A percentile compares a stretch with the other conserved stretches of the same genome.
These are phyloP conservation scores for Leccinum sublutescens DNA, from an alignment of 768 basidiomycete genomes.

Conservation along the genomic window DNA sequence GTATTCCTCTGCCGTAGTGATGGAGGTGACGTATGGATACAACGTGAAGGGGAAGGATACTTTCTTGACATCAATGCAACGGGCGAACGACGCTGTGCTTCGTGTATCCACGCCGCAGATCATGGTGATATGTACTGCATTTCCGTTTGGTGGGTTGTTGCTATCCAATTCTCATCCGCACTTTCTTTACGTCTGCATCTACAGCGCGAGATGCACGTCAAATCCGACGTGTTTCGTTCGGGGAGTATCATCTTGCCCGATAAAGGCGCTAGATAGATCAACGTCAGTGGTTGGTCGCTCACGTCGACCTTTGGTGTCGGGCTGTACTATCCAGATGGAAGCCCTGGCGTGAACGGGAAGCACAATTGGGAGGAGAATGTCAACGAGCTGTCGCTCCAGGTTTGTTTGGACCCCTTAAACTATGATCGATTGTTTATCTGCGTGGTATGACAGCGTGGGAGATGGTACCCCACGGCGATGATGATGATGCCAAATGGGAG, in stretches of 20 bases:
- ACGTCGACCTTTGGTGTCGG: slow-evolving; percentile 72
- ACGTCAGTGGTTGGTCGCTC: slow-evolving; percentile 53
- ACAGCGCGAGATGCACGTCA: slow-evolving; percentile 75
- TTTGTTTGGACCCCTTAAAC: slow-evolving; percentile 20
- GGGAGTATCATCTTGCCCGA: slow-evolving; percentile 74
- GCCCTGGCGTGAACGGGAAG: slow-evolving; percentile 65
- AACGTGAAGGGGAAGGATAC: no score
- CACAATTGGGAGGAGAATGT: slow-evolving; percentile 80
- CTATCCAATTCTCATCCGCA: no score
- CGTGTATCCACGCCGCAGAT: no score
- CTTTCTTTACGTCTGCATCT: no score
- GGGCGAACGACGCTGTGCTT: no score
- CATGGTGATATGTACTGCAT: no score
- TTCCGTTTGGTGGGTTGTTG: no score
- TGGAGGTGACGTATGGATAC: no score
- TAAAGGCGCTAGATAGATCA: slow-evolving; percentile 46
- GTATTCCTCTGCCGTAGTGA: no score
- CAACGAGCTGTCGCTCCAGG: slow-evolving; percentile 58
- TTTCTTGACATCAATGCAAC: no score
- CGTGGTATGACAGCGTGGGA: slow-evolving; percentile 42
- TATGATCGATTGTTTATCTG: neutral
- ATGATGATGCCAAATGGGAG: slow-evolving; percentile 72
- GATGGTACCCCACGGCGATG: slow-evolving; percentile 74
- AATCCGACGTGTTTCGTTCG: slow-evolving; percentile 80
- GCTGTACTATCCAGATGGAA: slow-evolving; percentile 69